Percentiles rank a stretch among this genome's conserved stretches.
phyloP scores from a whole-genome alignment of 192 early-diverging fungal genomes.

The Geosiphon pyriformis region DNA sequence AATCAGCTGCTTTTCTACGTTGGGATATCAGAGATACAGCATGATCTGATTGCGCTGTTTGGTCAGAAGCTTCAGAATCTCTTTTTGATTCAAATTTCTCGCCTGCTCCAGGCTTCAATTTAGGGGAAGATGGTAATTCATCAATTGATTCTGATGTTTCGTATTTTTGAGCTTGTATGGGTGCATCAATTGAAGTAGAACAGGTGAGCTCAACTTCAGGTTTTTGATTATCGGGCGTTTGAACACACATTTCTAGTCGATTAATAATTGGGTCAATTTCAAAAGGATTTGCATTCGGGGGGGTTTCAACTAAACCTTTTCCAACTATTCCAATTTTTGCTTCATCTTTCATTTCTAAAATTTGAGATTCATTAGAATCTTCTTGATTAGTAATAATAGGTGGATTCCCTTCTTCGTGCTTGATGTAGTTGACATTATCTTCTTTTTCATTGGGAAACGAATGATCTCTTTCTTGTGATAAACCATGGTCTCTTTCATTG shows the following conservation, averaged over 20 bases:
- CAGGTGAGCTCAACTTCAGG: no score
- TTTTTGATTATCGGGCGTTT: slow-evolving; percentile 1
- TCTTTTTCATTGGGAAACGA: no score
- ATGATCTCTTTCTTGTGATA: no score
- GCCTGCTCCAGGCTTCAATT: no score
- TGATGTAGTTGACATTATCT: no score
- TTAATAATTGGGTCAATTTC: neutral
- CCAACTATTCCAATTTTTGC: no score
- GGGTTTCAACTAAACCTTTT: slow-evolving; percentile 16
- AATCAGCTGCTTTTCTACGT: neutral
- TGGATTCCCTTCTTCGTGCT: no score
- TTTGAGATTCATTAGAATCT: no score
- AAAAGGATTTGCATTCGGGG: neutral
- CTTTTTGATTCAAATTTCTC: neutral
- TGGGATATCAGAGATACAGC: neutral
- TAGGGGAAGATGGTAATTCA: neutral
- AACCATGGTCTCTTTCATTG: no score
- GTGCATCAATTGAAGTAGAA: neutral
- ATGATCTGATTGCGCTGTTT: neutral
- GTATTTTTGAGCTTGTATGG: neutral
- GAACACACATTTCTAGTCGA: slow-evolving; percentile 10
- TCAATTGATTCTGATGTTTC: slow-evolving; percentile 6
- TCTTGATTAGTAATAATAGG: no score
- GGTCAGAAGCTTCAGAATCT: neutral
- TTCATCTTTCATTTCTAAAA: no score